Conservation (phyloP, 345 rosid genomes). For the Brassica rapa region DNA sequence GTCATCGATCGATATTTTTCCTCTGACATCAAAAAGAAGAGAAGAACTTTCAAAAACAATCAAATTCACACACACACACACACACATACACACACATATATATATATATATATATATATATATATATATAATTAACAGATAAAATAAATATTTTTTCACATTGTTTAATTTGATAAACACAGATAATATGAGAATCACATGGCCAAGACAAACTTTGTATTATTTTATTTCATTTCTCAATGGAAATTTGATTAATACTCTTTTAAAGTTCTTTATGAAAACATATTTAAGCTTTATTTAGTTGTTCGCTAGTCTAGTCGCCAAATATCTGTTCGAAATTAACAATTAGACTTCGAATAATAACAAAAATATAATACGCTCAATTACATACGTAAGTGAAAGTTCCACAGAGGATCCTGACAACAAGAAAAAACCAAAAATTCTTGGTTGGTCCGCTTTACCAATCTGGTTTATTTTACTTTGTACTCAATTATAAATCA, state of each 20-base stretch:
- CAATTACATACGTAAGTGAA: conserved; percentile 31
- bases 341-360: conserved; percentile 5
- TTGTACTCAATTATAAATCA: conserved; percentile 11
- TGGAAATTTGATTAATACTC: not conserved
- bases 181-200: not conserved
- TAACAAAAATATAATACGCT: not conserved
- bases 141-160: not conserved
- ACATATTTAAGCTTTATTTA: not conserved
- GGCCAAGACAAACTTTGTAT: not conserved
- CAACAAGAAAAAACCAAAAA: conserved; percentile 41
- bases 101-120: too few relatives aligned
- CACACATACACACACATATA: too few relatives aligned
- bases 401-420: conserved; percentile 33
- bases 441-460: conserved; percentile 42
- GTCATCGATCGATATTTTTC: too few relatives aligned
- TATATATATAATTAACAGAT: not conserved
- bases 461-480: conserved; percentile 22
- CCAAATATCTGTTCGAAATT: not conserved
- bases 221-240: not conserved
- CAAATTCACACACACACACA: too few relatives aligned
- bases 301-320: not conserved
- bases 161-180: not conserved
- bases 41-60: too few relatives aligned
- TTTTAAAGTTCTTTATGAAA: not conserved
- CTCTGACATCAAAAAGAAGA: too few relatives aligned